Conservation (phyloP, 2,329 filamentous ascomycete species). For the Apiospora saccharicola region DNA sequence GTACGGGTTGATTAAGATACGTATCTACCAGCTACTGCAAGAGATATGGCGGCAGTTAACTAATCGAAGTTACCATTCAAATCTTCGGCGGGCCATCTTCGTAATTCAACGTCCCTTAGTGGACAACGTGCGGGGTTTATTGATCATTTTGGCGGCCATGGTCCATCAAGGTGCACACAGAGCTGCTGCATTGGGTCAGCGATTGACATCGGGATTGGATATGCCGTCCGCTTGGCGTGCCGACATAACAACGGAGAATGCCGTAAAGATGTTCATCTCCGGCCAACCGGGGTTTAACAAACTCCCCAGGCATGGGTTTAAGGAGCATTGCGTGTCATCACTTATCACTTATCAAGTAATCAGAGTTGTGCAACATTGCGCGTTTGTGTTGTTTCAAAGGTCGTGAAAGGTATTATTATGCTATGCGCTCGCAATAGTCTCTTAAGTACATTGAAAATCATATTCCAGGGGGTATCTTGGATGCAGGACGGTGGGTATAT, state of each 20-base stretch:
- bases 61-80: neutral
- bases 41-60: neutral
- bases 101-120: neutral
- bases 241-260: neutral
- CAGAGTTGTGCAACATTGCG: too few species aligned
- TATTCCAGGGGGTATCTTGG: constrained; percentile 7
- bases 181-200: neutral
- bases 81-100: neutral
- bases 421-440: constrained; percentile 1
- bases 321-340: too few species aligned
- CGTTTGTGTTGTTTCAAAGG: neutral
- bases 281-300: neutral
- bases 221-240: neutral
- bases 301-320: too few species aligned
- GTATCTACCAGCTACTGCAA: neutral
- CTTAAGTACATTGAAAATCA: neutral
- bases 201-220: neutral
- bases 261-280: neutral
- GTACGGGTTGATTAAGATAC: neutral
- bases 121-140: neutral
- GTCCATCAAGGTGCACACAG: neutral
- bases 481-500: neutral
- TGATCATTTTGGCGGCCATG: neutral
- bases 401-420: constrained; percentile 16
- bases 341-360: too few species aligned